Conservation (phyloP, 768 basidiomycete species). For the Psilocybe cubensis region DNA sequence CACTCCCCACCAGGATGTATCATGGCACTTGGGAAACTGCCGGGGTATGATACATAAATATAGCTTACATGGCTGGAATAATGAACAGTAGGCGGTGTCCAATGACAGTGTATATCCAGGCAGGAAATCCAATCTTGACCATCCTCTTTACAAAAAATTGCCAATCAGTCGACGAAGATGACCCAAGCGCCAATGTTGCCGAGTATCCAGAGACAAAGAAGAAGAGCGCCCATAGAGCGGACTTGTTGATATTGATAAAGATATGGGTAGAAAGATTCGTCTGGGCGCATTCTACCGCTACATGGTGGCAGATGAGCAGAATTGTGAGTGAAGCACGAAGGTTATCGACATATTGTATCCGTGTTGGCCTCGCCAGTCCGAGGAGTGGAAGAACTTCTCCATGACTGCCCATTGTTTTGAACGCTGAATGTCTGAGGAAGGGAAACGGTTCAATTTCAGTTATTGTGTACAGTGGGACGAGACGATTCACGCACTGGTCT, state of each 20-base stretch:
- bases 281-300: conserved; percentile 15
- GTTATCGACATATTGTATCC: conserved; percentile 28
- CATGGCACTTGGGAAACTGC: no score
- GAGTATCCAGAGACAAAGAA: conserved; percentile 31
- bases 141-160: conserved; percentile 11
- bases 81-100: conserved; percentile 7
- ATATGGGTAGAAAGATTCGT: background rate
- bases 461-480: no score
- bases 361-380: background rate
- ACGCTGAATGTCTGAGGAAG: no score
- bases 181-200: conserved; percentile 16
- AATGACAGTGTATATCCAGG: conserved; percentile 17
- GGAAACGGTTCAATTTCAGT: no score
- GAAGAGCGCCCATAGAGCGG: conserved; percentile 25
- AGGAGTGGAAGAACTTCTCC: conserved; percentile 6
- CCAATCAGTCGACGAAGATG: conserved; percentile 6
- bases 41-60: no score
- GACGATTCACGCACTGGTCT: no score
- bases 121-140: conserved; percentile 21
- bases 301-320: conserved; percentile 25
- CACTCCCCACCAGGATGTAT: no score
- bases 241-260: conserved; percentile 17
- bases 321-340: conserved; percentile 25
- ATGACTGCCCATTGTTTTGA: no score
- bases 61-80: no score